A percentile compares a stretch with the other conserved stretches of the same genome.
phyloP scores from a whole-genome alignment of 331 rosid genomes.

The Saraca asoca region DNA sequence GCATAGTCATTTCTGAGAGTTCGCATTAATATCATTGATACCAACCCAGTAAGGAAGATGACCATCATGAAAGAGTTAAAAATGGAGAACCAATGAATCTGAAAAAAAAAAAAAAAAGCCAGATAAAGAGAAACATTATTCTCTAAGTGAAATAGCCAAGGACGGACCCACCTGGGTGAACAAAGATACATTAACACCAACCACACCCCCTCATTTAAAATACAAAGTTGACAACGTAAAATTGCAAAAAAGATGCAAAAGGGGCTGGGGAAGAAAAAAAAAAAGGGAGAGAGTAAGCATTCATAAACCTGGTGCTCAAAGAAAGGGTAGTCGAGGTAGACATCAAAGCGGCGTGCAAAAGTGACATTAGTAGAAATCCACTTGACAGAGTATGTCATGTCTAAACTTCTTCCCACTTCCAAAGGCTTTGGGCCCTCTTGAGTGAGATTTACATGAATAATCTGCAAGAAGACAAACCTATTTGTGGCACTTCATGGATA shows the following conservation, averaged over 20 bases:
- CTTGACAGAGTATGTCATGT: slow-evolving; percentile 84
- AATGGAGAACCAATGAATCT: slow-evolving; percentile 99
- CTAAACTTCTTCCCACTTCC: slow-evolving; percentile 67
- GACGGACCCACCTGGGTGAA: slow-evolving; percentile 19
- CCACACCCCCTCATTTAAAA: slow-evolving; percentile 17
- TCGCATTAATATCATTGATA: slow-evolving; percentile 98
- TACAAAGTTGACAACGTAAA: background rate
- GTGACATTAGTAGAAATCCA: slow-evolving; percentile 76
- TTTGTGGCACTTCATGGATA: slow-evolving; percentile 31
- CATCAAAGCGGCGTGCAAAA: slow-evolving; percentile 89
- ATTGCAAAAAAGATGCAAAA: background rate
- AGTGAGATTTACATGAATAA: slow-evolving; percentile 92
- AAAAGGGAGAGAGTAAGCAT: background rate
- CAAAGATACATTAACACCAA: slow-evolving; percentile 15
- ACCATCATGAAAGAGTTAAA: slow-evolving; percentile 99
- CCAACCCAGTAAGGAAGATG: slow-evolving; percentile 98
- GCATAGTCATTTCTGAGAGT: slow-evolving; percentile 98
- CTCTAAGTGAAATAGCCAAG: slow-evolving; percentile 32
- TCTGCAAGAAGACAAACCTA: slow-evolving; percentile 50
- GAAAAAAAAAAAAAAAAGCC: slow-evolving; percentile 47
- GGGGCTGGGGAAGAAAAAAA: too few relatives aligned
- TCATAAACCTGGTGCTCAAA: slow-evolving; percentile 91
- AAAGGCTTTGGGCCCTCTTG: slow-evolving; percentile 78
- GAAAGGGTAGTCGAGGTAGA: slow-evolving; percentile 93
- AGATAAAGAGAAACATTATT: slow-evolving; percentile 33